These are phyloP conservation scores for Carallia pectinifolia DNA, from an alignment of 345 rosid species.

Conservation along the genomic window DNA sequence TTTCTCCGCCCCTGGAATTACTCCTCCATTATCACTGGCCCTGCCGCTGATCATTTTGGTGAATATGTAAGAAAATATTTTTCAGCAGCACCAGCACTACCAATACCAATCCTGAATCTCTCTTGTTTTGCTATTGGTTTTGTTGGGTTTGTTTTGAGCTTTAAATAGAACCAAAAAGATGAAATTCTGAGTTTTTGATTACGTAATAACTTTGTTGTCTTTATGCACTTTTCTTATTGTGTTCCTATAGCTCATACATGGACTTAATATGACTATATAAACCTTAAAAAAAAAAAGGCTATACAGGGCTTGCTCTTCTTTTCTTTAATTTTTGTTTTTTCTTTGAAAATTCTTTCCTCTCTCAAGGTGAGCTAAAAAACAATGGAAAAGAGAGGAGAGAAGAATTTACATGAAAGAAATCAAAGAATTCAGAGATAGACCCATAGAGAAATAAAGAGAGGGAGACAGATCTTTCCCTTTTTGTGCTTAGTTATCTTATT, in stretches of 20 bases:
- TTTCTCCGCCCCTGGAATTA: background rate
- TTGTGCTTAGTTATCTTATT: background rate
- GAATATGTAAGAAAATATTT: background rate
- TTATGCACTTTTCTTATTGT: background rate
- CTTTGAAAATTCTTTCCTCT: conserved; percentile 32
- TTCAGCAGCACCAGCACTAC: conserved; percentile 6
- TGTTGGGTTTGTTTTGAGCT: background rate
- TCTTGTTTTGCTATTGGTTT: background rate
- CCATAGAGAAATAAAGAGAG: background rate
- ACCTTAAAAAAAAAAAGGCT: too few species aligned
- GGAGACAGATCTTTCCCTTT: background rate
- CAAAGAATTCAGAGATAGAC: conserved; percentile 9
- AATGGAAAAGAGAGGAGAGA: conserved; percentile 10
- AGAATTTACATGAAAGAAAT: background rate
- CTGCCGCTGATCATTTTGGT: conserved; percentile 28
- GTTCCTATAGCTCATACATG: background rate
- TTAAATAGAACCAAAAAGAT: conserved; percentile 14
- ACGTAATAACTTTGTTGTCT: conserved; percentile 1
- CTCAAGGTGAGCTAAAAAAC: conserved; percentile 13
- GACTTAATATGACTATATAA: background rate
- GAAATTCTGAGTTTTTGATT: background rate
- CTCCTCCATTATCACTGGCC: conserved; percentile 11
- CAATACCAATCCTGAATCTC: conserved; percentile 7
- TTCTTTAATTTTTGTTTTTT: background rate
- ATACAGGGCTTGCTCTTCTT: background rate